Evolutionary conservation across 371 early-diverging fungal species (phyloP).

Genomic region (Mycotypha africana): DNA sequence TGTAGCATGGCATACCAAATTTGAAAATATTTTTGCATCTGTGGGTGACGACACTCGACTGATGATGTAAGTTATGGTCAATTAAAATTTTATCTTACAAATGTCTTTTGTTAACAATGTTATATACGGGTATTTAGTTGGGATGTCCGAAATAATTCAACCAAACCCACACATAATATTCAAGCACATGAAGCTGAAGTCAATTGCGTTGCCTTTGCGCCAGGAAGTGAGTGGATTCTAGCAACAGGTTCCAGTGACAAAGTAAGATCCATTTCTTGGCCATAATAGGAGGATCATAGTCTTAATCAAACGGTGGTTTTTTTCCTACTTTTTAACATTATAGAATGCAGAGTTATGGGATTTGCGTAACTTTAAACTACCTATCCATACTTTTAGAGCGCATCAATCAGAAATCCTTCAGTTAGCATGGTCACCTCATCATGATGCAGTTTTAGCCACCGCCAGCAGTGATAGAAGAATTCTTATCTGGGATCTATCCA

Average conservation of each 20-base stretch:
- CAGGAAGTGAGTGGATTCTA: constrained; percentile 81
- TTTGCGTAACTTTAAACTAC: constrained; percentile 78
- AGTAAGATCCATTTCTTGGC: too few relatives aligned
- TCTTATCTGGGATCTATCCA: constrained; percentile 93
- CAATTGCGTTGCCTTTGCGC: constrained; percentile 93
- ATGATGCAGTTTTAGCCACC: constrained; percentile 89
- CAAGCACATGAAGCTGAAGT: constrained; percentile 92
- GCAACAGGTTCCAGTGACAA: constrained; percentile 96
- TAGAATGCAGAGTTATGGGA: constrained; percentile 96
- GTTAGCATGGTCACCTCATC: constrained; percentile 96
- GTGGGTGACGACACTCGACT: constrained; percentile 95
- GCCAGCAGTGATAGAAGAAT: constrained; percentile 92
- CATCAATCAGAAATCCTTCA: constrained; percentile 95
- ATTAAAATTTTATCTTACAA: not conserved
- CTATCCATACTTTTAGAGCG: constrained; percentile 77
- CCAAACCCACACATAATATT: constrained; percentile 67
- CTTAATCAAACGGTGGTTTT: too few relatives aligned
- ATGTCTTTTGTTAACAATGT: not conserved
- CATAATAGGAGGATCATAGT: too few relatives aligned
- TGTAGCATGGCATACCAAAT: constrained; percentile 85
- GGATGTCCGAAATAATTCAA: constrained; percentile 54
- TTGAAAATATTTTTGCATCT: constrained; percentile 86
- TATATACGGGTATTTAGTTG: constrained; percentile 51
- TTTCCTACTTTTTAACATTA: too few relatives aligned
- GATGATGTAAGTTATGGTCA: constrained; percentile 62